phyloP scores from a whole-genome alignment of 2,329 filamentous ascomycete genomes.

The Macroventuria anomochaeta region DNA sequence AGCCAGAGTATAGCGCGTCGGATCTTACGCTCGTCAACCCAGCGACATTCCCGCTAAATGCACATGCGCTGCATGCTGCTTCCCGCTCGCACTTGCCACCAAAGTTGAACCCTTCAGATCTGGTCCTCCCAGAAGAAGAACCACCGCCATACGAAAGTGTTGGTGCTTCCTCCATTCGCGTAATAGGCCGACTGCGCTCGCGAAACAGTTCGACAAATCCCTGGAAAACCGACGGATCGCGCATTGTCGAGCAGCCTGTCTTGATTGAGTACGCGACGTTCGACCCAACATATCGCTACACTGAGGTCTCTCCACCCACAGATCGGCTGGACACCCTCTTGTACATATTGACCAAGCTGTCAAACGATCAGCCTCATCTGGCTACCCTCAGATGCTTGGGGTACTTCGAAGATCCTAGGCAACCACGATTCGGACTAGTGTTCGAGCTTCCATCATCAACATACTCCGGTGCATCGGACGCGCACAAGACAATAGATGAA shows the following conservation, averaged over 20 bases:
- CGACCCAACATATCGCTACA: constrained; percentile 56
- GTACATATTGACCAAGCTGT: constrained; percentile 38
- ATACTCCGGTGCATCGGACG: constrained; percentile 59
- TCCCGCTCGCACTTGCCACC: constrained; percentile 47
- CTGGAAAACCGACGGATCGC: constrained; percentile 48
- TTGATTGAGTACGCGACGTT: constrained; percentile 72
- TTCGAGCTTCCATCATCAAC: constrained; percentile 71
- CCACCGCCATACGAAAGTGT: constrained; percentile 58
- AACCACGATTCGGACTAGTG: constrained; percentile 72
- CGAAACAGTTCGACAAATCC: constrained; percentile 45
- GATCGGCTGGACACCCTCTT: constrained; percentile 54
- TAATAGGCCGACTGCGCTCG: constrained; percentile 54
- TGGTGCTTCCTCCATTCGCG: constrained; percentile 53
- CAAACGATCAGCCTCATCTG: constrained; percentile 43
- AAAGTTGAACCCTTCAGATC: constrained; percentile 52
- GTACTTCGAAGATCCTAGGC: constrained; percentile 77
- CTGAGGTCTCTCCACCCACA: constrained; percentile 55
- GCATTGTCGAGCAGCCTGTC: constrained; percentile 58
- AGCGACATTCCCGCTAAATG: constrained; percentile 39
- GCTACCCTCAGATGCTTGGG: constrained; percentile 64
- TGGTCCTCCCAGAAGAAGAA: constrained; percentile 55
- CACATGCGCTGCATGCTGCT: constrained; percentile 19
- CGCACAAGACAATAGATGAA: constrained; percentile 51
- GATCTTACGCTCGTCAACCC: constrained; percentile 55
- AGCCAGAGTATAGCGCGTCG: constrained; percentile 49